Conservation (phyloP, 257 asterid genomes). For the Solanum chilense region DNA sequence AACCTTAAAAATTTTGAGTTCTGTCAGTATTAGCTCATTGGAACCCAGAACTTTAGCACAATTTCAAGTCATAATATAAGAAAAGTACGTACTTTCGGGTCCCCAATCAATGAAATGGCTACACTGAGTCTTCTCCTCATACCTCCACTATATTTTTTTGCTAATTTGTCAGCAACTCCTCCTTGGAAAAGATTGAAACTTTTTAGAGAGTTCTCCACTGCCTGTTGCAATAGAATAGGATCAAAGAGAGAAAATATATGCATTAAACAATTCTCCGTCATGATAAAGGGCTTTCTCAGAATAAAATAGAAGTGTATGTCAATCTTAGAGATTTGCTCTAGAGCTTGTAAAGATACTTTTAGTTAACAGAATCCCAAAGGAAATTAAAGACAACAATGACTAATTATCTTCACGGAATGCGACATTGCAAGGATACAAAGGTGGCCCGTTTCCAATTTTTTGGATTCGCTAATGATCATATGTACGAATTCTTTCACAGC, state of each 20-base stretch:
- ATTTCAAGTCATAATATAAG: background rate
- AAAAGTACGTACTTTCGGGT: constrained; percentile 15
- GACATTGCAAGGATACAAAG: background rate
- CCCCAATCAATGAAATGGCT: constrained; percentile 32
- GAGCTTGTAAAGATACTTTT: background rate
- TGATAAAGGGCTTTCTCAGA: background rate
- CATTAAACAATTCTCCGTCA: background rate
- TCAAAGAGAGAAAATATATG: background rate
- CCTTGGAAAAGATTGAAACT: constrained; percentile 84
- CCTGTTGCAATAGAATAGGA: constrained; percentile 28
- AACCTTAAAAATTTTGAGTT: background rate
- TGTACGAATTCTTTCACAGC: background rate
- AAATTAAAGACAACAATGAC: background rate
- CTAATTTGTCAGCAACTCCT: constrained; percentile 84
- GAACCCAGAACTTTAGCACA: background rate
- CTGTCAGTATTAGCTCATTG: background rate
- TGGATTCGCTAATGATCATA: background rate
- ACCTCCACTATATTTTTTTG: constrained; percentile 52
- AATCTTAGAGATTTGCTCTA: background rate
- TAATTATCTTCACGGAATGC: background rate
- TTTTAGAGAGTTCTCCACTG: constrained; percentile 86
- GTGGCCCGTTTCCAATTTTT: background rate
- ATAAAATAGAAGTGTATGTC: background rate
- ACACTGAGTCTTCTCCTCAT: constrained; percentile 32
- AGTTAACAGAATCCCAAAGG: background rate